phyloP scores from a whole-genome alignment of 164 flowering plant genomes.

The Vitis labrusca region DNA sequence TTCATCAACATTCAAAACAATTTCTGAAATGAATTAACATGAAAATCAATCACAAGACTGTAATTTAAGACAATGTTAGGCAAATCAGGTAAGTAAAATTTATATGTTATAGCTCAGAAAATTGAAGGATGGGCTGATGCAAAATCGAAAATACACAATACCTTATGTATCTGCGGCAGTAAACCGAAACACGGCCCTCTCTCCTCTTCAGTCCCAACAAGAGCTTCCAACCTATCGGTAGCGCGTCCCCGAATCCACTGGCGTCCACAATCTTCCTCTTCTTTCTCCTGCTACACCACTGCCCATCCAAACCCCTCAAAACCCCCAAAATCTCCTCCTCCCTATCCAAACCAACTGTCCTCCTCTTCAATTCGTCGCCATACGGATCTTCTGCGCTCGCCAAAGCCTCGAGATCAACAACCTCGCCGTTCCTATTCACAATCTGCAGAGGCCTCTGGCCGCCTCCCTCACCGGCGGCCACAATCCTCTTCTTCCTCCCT shows the following conservation, averaged over 20 bases:
- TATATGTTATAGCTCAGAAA: neutral
- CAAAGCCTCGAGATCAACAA: slow-evolving; percentile 35
- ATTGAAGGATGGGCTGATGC: neutral
- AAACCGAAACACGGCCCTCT: slow-evolving; percentile 43
- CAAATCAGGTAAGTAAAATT: too few species aligned
- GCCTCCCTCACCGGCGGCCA: slow-evolving; percentile 1
- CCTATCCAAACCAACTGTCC: slow-evolving; percentile 42
- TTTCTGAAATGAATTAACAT: too few species aligned
- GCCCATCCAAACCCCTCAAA: slow-evolving; percentile 46
- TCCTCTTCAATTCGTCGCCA: slow-evolving; percentile 44
- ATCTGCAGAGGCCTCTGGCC: slow-evolving; percentile 18
- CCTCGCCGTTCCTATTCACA: slow-evolving; percentile 36
- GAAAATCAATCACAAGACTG: too few species aligned
- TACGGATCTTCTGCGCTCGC: slow-evolving; percentile 38
- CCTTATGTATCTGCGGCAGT: slow-evolving; percentile 58
- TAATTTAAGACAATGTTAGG: neutral
- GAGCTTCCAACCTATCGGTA: slow-evolving; percentile 65
- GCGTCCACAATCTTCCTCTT: slow-evolving; percentile 62
- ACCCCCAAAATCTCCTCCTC: slow-evolving; percentile 49
- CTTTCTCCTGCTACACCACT: slow-evolving; percentile 65
- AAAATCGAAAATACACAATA: slow-evolving; percentile 6
- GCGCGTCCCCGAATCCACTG: slow-evolving; percentile 32
- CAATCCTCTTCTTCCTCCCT: slow-evolving; percentile 20
- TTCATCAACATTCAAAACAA: too few species aligned
- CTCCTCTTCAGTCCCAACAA: slow-evolving; percentile 45